These are phyloP conservation scores for Cyclotella baltica DNA, from an alignment of 108 stramenopile genomes.

Conservation along the genomic window DNA sequence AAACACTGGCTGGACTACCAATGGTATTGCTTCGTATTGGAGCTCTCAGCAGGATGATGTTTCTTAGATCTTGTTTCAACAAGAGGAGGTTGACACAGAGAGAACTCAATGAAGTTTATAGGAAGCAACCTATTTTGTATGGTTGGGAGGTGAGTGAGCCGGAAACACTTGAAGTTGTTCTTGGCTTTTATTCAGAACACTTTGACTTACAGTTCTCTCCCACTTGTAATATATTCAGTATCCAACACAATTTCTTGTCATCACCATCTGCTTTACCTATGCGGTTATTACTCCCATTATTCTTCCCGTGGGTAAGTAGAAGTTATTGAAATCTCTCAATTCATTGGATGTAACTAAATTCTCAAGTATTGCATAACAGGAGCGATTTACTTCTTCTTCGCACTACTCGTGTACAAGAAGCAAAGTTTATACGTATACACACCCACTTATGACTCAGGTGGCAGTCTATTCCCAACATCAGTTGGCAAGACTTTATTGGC, in stretches of 20 bases:
- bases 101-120: conserved; percentile 56
- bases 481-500: conserved; percentile 84
- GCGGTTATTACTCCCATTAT: conserved; percentile 65
- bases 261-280: conserved; percentile 68
- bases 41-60: conserved; percentile 54
- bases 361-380: conserved; percentile 8
- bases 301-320: conserved; percentile 41
- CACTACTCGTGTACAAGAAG: conserved; percentile 65
- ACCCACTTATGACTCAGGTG: conserved; percentile 70
- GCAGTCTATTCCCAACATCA: conserved; percentile 50
- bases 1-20: conserved; percentile 64
- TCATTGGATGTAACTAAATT: background rate
- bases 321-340: background rate
- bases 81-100: conserved; percentile 58
- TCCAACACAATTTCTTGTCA: conserved; percentile 62
- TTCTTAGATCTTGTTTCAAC: conserved; percentile 55
- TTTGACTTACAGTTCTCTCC: conserved; percentile 1
- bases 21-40: conserved; percentile 63
- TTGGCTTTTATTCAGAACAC: background rate
- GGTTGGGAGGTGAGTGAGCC: conserved; percentile 52
- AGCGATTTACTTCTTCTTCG: conserved; percentile 57
- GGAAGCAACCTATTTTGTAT: conserved; percentile 56
- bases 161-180: background rate
- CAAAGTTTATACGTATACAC: conserved; percentile 69
- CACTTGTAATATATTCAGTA: conserved; percentile 22